Conservation (phyloP, 306 rosid genomes). For the Vigna reflexopilosa region DNA sequence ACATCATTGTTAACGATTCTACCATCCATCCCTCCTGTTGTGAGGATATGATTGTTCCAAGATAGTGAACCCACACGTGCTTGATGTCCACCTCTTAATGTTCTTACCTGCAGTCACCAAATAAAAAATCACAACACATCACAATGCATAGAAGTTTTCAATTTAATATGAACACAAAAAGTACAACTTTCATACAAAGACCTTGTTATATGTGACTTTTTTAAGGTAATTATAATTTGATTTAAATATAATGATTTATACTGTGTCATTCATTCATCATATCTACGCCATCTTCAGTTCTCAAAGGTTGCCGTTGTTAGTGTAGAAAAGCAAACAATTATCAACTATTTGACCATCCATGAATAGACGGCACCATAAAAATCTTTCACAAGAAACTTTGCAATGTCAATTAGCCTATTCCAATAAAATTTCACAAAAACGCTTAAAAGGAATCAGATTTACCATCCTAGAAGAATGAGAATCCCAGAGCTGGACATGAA, state of each 20-base stretch:
- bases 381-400: no score
- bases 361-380: background rate
- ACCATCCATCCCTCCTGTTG: constrained; percentile 87
- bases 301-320: no score
- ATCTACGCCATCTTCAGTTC: no score
- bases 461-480: constrained; percentile 60
- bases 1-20: constrained; percentile 72
- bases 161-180: background rate
- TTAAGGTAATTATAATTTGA: no score
- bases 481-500: constrained; percentile 85
- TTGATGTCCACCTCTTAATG: constrained; percentile 67
- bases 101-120: constrained; percentile 61
- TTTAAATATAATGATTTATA: background rate
- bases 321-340: background rate
- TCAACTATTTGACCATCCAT: background rate
- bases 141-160: background rate
- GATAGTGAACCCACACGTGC: constrained; percentile 73
- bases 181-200: background rate
- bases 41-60: constrained; percentile 78
- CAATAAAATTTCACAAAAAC: background rate
- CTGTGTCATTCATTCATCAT: background rate
- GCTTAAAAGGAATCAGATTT: background rate
- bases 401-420: background rate
- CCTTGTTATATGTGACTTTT: background rate
- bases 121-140: constrained; percentile 10